Conservation (phyloP, 2,329 filamentous ascomycete genomes). For the Tolypocladium nubicola region DNA sequence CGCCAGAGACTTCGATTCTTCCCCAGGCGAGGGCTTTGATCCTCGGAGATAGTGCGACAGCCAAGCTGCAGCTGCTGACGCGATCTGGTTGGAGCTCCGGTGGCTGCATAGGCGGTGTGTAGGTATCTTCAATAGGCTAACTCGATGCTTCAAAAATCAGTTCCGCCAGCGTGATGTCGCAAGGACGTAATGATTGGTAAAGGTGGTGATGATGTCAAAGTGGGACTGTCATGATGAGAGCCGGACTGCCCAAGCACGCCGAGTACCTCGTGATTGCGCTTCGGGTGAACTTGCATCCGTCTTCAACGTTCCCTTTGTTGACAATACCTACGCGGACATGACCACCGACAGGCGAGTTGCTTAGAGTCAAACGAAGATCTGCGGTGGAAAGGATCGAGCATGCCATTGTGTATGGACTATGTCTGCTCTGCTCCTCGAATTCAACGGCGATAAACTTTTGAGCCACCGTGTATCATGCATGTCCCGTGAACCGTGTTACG, state of each 20-base stretch:
- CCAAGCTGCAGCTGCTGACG: too few relatives aligned
- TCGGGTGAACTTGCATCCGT: too few relatives aligned
- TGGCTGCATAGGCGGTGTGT: too few relatives aligned
- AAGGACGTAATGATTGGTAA: too few relatives aligned
- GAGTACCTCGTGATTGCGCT: too few relatives aligned
- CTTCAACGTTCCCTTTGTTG: not conserved
- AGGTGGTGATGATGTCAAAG: too few relatives aligned
- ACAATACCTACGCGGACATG: not conserved
- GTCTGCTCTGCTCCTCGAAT: not conserved
- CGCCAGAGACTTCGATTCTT: constrained; percentile 1
- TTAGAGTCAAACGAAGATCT: not conserved
- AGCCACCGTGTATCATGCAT: not conserved
- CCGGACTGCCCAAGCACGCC: too few relatives aligned
- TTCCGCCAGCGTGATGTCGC: too few relatives aligned
- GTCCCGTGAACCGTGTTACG: not conserved
- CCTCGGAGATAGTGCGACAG: not conserved
- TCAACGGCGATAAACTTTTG: not conserved
- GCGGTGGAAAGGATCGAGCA: not conserved
- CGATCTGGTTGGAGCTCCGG: too few relatives aligned
- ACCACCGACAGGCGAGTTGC: not conserved
- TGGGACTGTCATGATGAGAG: too few relatives aligned
- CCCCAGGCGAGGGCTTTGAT: constrained; percentile 2
- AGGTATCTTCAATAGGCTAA: too few relatives aligned
- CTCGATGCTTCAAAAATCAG: too few relatives aligned
- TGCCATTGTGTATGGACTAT: not conserved